Evolutionary conservation across 176 grass and related monocot genomes (phyloP), one percentile per base, ranked within the genome.

Genomic region (Thalia dealbata): DNA sequence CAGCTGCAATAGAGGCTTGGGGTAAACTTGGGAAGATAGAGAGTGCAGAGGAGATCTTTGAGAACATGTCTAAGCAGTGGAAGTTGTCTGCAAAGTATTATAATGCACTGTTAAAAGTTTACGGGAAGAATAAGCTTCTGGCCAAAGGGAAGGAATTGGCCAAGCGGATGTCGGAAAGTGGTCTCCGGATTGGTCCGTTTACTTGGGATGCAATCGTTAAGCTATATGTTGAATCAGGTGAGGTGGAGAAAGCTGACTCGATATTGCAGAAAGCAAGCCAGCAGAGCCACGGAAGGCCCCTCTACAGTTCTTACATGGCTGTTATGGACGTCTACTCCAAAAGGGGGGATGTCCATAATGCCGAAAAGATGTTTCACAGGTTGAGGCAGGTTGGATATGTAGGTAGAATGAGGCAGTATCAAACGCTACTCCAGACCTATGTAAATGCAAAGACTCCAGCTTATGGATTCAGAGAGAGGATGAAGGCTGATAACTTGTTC

Each of bases 391-490:
- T 21, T 23, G 77, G 67, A 52, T 79, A 79, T 48, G 9, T 48
- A n/a, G 42, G 24, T 38, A 79, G 67, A 61, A 30, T 79, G 77
- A 61, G 16, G 41, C 77, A 79, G 24, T 71, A 71, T 50, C 54
- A 71, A 3, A 27, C 54, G 21, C 62, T 79, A 21, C 67, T 79
- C 52, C 41, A 79, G 52, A 54, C 77, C 23, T 79, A 79, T 43
- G n/a, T 71, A 23, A 79, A 63, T 71, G 77, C 77, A 6, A 79
- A 71, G 42, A 35, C 52, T 50, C 77, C 77, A 11, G 67, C 77
- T 71, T 79, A 79, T 70, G 77, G 77, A 19, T 79, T 79, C 14
- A 79, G 77, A 54, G 77, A 79, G 32, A 61, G 77, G 77, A 71
- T 79, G 77, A 79, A 71, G 14, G 77, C 67, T 18, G 77, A 79